Evolutionary conservation across 139 green algal species (phyloP).

Genomic region (Ostreobium quekettii): DNA sequence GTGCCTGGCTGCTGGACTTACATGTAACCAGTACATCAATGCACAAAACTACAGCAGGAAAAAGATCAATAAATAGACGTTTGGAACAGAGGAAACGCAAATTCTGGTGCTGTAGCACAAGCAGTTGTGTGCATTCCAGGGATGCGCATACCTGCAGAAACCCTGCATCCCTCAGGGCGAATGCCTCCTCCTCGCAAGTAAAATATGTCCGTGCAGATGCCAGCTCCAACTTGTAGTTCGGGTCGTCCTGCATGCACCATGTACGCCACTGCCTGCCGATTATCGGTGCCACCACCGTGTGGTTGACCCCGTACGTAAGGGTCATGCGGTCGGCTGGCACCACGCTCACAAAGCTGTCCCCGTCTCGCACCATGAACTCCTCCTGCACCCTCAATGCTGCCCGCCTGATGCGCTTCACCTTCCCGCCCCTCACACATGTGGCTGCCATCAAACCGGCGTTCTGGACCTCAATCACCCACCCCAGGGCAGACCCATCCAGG

Average conservation of each 20-base stretch:
- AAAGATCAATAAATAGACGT: too few relatives aligned
- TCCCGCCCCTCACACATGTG: neutral
- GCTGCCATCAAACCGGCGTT: conserved; percentile 30
- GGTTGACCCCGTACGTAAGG: conserved; percentile 62
- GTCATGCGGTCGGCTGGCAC: conserved; percentile 43
- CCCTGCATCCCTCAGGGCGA: conserved; percentile 29
- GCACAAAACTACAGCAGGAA: too few relatives aligned
- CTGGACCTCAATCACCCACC: conserved; percentile 49
- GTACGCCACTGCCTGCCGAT: conserved; percentile 84
- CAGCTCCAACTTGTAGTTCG: conserved; percentile 46
- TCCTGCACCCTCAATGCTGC: conserved; percentile 20
- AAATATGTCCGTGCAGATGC: conserved; percentile 55
- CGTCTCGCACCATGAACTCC: conserved; percentile 48
- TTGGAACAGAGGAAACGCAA: too few relatives aligned
- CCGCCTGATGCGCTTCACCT: conserved; percentile 13
- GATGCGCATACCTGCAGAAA: conserved; percentile 28
- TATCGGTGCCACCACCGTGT: conserved; percentile 36
- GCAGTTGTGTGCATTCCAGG: conserved; percentile 1
- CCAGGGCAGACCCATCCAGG: conserved; percentile 68
- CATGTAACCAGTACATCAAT: too few relatives aligned
- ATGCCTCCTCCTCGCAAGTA: conserved; percentile 27
- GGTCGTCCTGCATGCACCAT: conserved; percentile 50
- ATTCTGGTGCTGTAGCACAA: conserved; percentile 7
- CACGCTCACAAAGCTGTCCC: conserved; percentile 64
- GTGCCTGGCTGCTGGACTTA: too few relatives aligned